phyloP scores from a whole-genome alignment of 2,329 filamentous ascomycete species.

The Tolypocladium tropicale region DNA sequence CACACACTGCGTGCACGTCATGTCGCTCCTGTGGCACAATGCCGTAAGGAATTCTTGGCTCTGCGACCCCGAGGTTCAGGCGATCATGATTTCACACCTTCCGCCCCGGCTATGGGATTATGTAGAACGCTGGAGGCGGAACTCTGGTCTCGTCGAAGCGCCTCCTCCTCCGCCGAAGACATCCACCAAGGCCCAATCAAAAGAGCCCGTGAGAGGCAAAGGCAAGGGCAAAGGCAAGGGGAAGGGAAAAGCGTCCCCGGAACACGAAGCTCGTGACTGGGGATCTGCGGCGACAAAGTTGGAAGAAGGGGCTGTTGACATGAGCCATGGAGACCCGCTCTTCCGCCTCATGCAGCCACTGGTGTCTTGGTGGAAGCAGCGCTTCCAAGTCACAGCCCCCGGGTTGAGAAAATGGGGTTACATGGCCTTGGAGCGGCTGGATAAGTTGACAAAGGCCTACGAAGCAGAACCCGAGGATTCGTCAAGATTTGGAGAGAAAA shows the following conservation, averaged over 20 bases:
- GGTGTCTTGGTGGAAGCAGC: slow-evolving; percentile 79
- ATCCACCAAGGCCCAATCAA: slow-evolving; percentile 14
- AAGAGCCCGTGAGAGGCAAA: slow-evolving; percentile 16
- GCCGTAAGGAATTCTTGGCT: slow-evolving; percentile 75
- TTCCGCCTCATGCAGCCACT: slow-evolving; percentile 66
- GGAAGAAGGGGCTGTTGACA: slow-evolving; percentile 61
- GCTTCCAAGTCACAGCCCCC: slow-evolving; percentile 67
- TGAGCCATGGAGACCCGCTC: slow-evolving; percentile 75
- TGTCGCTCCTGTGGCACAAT: slow-evolving; percentile 83
- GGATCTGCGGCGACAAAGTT: slow-evolving; percentile 55
- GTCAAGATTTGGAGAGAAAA: slow-evolving; percentile 64
- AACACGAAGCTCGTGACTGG: slow-evolving; percentile 52
- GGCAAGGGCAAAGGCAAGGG: slow-evolving; percentile 21
- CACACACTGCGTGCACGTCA: slow-evolving; percentile 83
- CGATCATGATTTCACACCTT: slow-evolving; percentile 64
- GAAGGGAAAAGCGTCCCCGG: slow-evolving; percentile 11
- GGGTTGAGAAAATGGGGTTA: slow-evolving; percentile 87
- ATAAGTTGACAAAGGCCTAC: slow-evolving; percentile 63
- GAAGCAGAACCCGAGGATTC: slow-evolving; percentile 51
- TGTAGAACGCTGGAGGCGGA: slow-evolving; percentile 60
- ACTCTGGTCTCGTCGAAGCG: slow-evolving; percentile 50
- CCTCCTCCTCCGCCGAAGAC: slow-evolving; percentile 15
- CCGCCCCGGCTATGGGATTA: slow-evolving; percentile 59
- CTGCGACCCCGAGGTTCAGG: slow-evolving; percentile 66
- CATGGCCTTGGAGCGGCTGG: slow-evolving; percentile 63